These are phyloP conservation scores for Ustilago curta DNA, from an alignment of 1,284 basidiomycete genomes.

Conservation along the genomic window DNA sequence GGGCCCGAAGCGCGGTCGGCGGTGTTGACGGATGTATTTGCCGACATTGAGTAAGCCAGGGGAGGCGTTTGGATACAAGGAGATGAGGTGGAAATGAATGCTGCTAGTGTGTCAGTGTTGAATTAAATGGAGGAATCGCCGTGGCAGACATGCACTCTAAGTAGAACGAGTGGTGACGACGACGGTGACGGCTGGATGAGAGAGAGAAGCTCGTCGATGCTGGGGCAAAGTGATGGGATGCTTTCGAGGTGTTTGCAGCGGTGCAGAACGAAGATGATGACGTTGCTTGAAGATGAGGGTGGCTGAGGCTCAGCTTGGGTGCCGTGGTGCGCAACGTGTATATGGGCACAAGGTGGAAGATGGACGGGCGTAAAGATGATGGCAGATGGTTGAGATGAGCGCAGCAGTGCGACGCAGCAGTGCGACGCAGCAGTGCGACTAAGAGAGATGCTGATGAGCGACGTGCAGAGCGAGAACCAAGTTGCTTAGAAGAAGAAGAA, in stretches of 20 bases:
- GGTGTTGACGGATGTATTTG: slow-evolving; percentile 10
- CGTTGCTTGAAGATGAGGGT: background rate
- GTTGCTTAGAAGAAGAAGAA: too few species aligned
- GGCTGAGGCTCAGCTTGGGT: background rate
- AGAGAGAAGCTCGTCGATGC: too few species aligned
- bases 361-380: background rate
- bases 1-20: slow-evolving; percentile 20
- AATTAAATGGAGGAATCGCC: too few species aligned
- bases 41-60: slow-evolving; percentile 16
- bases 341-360: slow-evolving; percentile 4
- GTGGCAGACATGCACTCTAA: too few species aligned
- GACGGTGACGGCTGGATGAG: too few species aligned
- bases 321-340: slow-evolving; percentile 3
- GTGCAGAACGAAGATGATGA: background rate
- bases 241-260: background rate
- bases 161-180: too few species aligned
- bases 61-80: background rate
- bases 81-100: too few species aligned
- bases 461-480: background rate
- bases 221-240: too few species aligned
- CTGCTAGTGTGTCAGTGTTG: too few species aligned
- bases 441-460: background rate
- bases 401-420: background rate
- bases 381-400: background rate
- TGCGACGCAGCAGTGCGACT: too few species aligned